phyloP scores from a whole-genome alignment of 306 rosid genomes.

The Cicer yamashitae region DNA sequence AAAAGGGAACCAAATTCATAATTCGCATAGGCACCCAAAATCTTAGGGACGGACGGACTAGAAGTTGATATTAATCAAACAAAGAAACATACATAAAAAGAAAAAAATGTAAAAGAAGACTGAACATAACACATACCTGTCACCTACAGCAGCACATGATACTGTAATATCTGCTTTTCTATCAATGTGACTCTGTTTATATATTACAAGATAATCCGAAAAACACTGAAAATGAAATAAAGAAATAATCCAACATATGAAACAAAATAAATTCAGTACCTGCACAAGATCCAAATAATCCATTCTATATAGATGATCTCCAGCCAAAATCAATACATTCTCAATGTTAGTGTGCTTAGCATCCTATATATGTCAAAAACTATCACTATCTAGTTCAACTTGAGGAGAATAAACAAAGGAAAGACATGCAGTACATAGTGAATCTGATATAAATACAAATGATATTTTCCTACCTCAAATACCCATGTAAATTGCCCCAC shows the following conservation, averaged over 20 bases:
- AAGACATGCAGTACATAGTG: no score
- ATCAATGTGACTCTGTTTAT: conserved; percentile 73
- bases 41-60: no score
- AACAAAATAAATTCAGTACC: conserved; percentile 51
- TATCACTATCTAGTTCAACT: conserved; percentile 26
- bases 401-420: neutral
- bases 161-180: conserved; percentile 80
- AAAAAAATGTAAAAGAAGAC: conserved; percentile 35
- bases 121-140: conserved; percentile 63
- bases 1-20: no score
- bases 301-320: conserved; percentile 97
- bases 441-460: conserved; percentile 9
- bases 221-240: conserved; percentile 25
- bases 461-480: conserved; percentile 70
- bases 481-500: conserved; percentile 97
- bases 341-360: conserved; percentile 80
- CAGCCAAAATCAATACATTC: conserved; percentile 79
- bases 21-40: no score
- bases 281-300: conserved; percentile 91
- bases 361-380: conserved; percentile 62
- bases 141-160: conserved; percentile 72
- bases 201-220: conserved; percentile 43
- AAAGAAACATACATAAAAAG: conserved; percentile 20
- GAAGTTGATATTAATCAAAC: conserved; percentile 20
- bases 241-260: conserved; percentile 5